A percentile compares a stretch with the other conserved stretches of the same genome.
phyloP scores from a whole-genome alignment of 257 asterid genomes.

The Solanum ossicruentum region DNA sequence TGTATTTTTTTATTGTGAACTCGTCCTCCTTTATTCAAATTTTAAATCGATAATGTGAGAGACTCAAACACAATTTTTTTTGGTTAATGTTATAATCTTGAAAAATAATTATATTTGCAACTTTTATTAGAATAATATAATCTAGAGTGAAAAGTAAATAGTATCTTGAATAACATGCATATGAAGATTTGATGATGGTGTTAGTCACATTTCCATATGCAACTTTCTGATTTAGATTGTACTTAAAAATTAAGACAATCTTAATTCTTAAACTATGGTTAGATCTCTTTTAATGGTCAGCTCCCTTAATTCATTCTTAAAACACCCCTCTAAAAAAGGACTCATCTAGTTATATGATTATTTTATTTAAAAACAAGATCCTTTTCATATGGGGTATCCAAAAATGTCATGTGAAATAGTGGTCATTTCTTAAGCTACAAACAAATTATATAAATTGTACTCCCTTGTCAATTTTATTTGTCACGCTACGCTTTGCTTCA shows the following conservation, averaged over 20 bases:
- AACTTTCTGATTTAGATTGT: not conserved
- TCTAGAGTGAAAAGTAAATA: not conserved
- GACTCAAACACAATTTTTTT: not conserved
- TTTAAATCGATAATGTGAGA: not conserved
- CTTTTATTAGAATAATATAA: not conserved
- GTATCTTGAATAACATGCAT: slow-evolving; percentile 2
- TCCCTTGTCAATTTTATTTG: not conserved
- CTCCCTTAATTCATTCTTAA: not conserved
- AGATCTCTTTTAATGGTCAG: not conserved
- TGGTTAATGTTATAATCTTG: not conserved
- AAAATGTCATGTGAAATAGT: slow-evolving; percentile 14
- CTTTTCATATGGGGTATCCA: slow-evolving; percentile 10
- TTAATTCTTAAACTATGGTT: not conserved
- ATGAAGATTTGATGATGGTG: slow-evolving; percentile 6
- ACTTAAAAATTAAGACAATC: not conserved
- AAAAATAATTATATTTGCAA: not conserved
- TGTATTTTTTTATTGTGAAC: not conserved
- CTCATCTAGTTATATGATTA: not conserved
- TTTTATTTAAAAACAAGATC: slow-evolving; percentile 7
- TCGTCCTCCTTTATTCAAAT: not conserved
- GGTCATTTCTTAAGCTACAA: not conserved
- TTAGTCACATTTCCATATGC: slow-evolving; percentile 12
- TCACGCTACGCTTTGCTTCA: not conserved
- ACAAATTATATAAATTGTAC: not conserved
- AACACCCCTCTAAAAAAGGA: not conserved